These are phyloP conservation scores for Drechmeria coniospora DNA, from an alignment of 2,329 filamentous ascomycete species.

Conservation along the genomic window DNA sequence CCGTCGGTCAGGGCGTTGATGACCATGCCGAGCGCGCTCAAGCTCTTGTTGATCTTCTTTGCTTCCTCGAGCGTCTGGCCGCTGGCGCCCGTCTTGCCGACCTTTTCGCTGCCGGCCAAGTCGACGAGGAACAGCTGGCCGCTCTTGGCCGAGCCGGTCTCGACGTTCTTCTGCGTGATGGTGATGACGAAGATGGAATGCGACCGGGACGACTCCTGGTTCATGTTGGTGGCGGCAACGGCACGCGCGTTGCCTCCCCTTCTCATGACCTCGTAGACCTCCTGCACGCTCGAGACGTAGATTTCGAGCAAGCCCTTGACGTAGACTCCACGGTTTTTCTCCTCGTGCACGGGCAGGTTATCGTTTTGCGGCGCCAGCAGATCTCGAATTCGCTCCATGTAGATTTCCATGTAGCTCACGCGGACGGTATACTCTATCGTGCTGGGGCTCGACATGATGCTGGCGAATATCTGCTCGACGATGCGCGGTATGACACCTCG, in stretches of 20 bases:
- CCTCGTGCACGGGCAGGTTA: slow-evolving; percentile 94
- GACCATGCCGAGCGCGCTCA: slow-evolving; percentile 96
- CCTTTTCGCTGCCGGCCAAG: slow-evolving; percentile 95
- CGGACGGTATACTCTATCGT: slow-evolving; percentile 98
- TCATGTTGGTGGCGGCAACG: slow-evolving; percentile 98
- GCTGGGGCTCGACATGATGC: slow-evolving; percentile 77
- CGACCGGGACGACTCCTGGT: slow-evolving; percentile 92
- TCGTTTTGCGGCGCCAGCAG: slow-evolving; percentile 84
- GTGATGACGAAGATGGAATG: slow-evolving; percentile 98
- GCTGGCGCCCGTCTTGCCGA: slow-evolving; percentile 94
- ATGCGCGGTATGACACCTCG: slow-evolving; percentile 95
- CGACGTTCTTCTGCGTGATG: slow-evolving; percentile 92
- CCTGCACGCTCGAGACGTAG: slow-evolving; percentile 87
- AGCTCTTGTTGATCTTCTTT: slow-evolving; percentile 99
- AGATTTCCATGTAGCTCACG: slow-evolving; percentile 99
- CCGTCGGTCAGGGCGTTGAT: slow-evolving; percentile 95
- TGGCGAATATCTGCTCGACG: slow-evolving; percentile 92
- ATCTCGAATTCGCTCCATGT: slow-evolving; percentile 98
- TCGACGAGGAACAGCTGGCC: slow-evolving; percentile 95
- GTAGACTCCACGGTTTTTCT: slow-evolving; percentile 90
- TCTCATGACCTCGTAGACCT: slow-evolving; percentile 94
- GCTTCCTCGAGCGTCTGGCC: slow-evolving; percentile 95
- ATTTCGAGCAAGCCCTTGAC: slow-evolving; percentile 91
- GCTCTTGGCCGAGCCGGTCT: slow-evolving; percentile 90
- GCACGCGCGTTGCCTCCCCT: slow-evolving; percentile 77